Evolutionary conservation across 176 grass and related monocot species (phyloP), one percentile per base, ranked within the genome.

Genomic region (Saccharum officinarum): DNA sequence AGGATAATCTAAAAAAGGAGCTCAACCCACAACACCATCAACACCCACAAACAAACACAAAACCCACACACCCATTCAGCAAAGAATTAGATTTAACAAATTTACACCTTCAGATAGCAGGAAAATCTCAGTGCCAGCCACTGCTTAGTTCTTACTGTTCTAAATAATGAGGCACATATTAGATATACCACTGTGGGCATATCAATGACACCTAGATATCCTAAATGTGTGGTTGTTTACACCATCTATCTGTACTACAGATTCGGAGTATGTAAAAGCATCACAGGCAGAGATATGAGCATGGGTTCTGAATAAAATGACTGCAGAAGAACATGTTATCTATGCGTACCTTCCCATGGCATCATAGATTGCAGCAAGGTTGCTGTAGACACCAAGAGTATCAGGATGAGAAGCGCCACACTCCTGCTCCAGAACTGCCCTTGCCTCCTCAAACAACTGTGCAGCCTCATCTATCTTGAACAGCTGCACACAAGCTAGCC

Each of bases 401-500:
- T 99, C 97, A 4, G 91, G 86, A 87, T 99, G 90, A 52, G 84
- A 80, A 1, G 92, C 80, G 3, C 97, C 97, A 16, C 94, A 94
- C 79, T 99, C 97, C 84, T 92, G 89, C 80, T 97, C 94, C 14
- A 99, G 86, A 76, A 99, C 88, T 4, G 94, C 83, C 86, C 92
- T 86, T 55, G 94, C 94, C 78, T 99, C 97, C 76, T 94, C 97
- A 80, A 99, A 99, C 71, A 99, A 79, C 79, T 96, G 90, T 1
- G 97, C 97, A 28, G 97, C 97, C 36, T 99, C 97, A 39, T 99
- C 92, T 61, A 99, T 97, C 86, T 99, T 99, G 91, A 99, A 99
- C 26, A 99, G 88, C 34, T 99, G 97, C 36, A 99, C 94, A 18
- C 94, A 97, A 74, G 97, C 90, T 76, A 99, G 84, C 37, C 94